phyloP scores from a whole-genome alignment of 169 alveolate species.

The Plasmodium knowlesi region DNA sequence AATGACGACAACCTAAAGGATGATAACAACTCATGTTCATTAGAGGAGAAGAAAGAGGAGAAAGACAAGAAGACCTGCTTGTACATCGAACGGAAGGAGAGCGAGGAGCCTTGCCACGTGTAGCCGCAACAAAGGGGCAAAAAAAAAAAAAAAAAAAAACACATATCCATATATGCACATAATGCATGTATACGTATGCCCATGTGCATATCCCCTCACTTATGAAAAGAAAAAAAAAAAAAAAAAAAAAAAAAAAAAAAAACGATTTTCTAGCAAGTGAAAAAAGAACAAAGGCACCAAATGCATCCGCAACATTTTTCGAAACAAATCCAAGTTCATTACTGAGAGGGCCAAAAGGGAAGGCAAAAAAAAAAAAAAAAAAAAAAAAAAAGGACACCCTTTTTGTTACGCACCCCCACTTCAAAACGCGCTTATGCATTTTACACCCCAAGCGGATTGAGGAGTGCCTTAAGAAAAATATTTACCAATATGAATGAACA shows the following conservation, averaged over 20 bases:
- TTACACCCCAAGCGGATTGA: background rate
- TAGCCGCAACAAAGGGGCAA: background rate
- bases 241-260: too few relatives aligned
- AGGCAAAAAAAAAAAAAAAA: background rate
- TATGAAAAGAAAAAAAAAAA: background rate
- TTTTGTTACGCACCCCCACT: background rate
- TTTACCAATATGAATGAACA: background rate
- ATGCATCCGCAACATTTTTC: background rate
- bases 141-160: too few relatives aligned
- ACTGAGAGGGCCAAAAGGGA: background rate
- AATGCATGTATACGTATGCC: background rate
- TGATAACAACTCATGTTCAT: background rate
- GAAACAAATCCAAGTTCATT: background rate
- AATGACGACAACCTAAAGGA: background rate
- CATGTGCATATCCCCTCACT: background rate
- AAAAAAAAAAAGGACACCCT: background rate
- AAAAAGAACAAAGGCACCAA: background rate
- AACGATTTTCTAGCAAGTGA: background rate
- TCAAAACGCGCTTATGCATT: too few relatives aligned
- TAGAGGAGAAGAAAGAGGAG: constrained; percentile 8
- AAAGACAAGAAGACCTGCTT: constrained; percentile 54
- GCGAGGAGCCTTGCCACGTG: background rate
- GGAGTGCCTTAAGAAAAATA: background rate
- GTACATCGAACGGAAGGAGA: constrained; percentile 46
- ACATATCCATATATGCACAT: background rate